These are phyloP conservation scores for Trichoderma sp. DNA, from an alignment of 2,329 filamentous ascomycete species.

Conservation along the genomic window DNA sequence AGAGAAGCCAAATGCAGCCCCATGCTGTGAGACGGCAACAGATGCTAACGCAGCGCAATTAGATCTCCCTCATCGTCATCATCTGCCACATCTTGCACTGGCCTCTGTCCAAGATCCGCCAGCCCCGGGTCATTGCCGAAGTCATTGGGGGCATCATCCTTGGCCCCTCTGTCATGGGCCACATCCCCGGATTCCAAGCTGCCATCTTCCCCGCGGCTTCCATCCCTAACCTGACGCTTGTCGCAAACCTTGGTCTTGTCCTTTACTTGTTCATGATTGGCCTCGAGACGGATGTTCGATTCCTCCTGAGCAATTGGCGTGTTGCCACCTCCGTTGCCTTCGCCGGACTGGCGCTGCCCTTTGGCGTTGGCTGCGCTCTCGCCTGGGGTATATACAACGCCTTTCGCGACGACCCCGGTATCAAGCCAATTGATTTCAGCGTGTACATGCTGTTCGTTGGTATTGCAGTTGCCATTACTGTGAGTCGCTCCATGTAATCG, in stretches of 20 bases:
- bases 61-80: constrained; percentile 52
- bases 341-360: constrained; percentile 80
- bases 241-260: constrained; percentile 81
- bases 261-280: constrained; percentile 88
- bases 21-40: neutral
- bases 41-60: neutral
- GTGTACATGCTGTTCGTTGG: constrained; percentile 77
- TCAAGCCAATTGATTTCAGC: constrained; percentile 52
- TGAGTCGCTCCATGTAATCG: constrained; percentile 25
- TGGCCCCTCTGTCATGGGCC: constrained; percentile 85
- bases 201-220: constrained; percentile 78
- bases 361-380: constrained; percentile 78
- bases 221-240: constrained; percentile 74
- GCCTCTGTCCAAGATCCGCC: constrained; percentile 74
- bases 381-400: constrained; percentile 80
- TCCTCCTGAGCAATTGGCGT: constrained; percentile 79
- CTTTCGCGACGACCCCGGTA: constrained; percentile 57
- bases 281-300: constrained; percentile 80
- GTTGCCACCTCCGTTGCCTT: constrained; percentile 77
- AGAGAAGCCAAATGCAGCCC: neutral
- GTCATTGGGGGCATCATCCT: constrained; percentile 84
- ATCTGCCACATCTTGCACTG: constrained; percentile 65
- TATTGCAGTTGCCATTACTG: constrained; percentile 88
- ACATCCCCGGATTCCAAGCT: constrained; percentile 75
- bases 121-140: constrained; percentile 82